Percentiles rank a stretch among this genome's conserved stretches.
phyloP scores from a whole-genome alignment of 108 stramenopile species.

The Conticribra guillardii region DNA sequence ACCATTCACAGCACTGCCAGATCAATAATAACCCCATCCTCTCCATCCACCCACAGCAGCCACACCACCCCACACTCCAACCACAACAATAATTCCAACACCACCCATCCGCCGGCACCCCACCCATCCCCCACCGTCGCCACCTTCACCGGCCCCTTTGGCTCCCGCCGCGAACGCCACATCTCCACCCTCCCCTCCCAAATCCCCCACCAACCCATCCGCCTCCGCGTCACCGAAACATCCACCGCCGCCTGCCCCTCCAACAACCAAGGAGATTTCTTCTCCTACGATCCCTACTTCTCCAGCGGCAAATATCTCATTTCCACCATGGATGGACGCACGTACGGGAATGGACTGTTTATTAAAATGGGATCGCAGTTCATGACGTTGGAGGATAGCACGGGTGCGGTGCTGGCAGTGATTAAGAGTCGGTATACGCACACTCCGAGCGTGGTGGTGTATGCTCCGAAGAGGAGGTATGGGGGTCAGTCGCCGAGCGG shows the following conservation, averaged over 20 bases:
- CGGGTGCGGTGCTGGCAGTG: conserved; percentile 25
- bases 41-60: no score
- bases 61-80: no score
- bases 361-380: conserved; percentile 27
- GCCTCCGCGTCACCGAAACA: conserved; percentile 30
- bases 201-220: conserved; percentile 19
- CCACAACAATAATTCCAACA: no score
- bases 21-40: no score
- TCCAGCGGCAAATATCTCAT: conserved; percentile 27
- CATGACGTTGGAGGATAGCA: conserved; percentile 43
- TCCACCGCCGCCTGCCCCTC: not conserved
- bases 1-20: no score
- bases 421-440: conserved; percentile 41
- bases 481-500: conserved; percentile 31
- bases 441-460: conserved; percentile 27
- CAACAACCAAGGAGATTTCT: conserved; percentile 22
- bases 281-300: conserved; percentile 47
- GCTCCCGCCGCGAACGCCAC: conserved; percentile 25
- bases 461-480: conserved; percentile 33
- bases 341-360: conserved; percentile 39
- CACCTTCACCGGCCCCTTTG: conserved; percentile 26
- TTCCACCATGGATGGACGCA: conserved; percentile 7
- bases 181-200: conserved; percentile 30
- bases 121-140: conserved; percentile 24
- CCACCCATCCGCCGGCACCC: no score